phyloP scores from a whole-genome alignment of 2,329 filamentous ascomycete species.

The Fusarium pininemorale region DNA sequence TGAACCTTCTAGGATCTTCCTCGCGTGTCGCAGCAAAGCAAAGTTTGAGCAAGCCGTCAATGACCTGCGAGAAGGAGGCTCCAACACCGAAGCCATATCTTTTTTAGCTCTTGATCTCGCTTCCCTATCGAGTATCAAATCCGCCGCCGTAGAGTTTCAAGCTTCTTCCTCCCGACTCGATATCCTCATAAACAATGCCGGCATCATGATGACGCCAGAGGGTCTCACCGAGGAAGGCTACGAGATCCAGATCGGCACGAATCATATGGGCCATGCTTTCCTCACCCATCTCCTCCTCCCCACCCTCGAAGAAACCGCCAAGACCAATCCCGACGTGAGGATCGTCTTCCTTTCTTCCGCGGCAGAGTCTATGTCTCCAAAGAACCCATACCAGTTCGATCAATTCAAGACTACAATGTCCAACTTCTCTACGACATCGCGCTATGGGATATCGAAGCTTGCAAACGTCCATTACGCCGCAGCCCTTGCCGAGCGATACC shows the following conservation, averaged over 20 bases:
- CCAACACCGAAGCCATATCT: neutral
- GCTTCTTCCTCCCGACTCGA: neutral
- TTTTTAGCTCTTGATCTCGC: neutral
- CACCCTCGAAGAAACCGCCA: neutral
- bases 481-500: neutral
- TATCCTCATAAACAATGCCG: neutral
- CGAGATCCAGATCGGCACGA: constrained; percentile 1
- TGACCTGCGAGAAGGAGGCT: neutral
- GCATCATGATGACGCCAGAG: constrained; percentile 8
- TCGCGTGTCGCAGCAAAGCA: constrained; percentile 1
- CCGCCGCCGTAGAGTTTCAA: neutral
- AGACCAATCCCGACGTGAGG: neutral
- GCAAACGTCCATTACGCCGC: constrained; percentile 10
- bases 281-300: neutral
- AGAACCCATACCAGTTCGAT: constrained; percentile 3
- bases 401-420: constrained; percentile 6
- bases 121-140: neutral
- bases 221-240: constrained; percentile 1
- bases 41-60: neutral
- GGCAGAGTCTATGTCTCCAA: neutral
- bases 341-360: neutral
- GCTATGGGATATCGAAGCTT: neutral
- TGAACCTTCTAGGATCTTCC: neutral
- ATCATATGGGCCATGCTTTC: constrained; percentile 1
- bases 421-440: neutral